Conservation (phyloP, 306 rosid genomes). For the Malus domestica region DNA sequence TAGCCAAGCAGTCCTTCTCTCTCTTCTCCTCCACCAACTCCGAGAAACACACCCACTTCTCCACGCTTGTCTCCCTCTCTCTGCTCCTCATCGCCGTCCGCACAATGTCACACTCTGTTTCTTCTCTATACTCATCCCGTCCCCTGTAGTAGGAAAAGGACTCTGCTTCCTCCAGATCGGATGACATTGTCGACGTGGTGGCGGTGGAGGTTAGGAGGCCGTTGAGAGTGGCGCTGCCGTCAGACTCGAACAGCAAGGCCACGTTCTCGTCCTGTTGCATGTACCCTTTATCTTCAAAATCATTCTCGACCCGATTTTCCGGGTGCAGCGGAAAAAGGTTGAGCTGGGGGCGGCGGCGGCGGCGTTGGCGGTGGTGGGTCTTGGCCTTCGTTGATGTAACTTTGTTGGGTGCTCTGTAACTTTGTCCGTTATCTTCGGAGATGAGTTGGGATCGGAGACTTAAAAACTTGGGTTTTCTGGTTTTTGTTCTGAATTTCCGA, state of each 20-base stretch:
- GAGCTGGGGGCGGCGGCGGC: constrained; percentile 20
- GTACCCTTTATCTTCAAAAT: constrained; percentile 16
- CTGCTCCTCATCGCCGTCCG: constrained; percentile 75
- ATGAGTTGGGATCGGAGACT: constrained; percentile 45
- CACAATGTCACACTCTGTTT: constrained; percentile 17
- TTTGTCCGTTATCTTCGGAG: background rate
- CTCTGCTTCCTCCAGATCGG: constrained; percentile 30
- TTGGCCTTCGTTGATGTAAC: background rate
- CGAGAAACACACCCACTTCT: constrained; percentile 87
- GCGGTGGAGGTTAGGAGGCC: constrained; percentile 38
- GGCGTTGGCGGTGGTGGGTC: background rate
- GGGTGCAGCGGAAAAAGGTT: constrained; percentile 56
- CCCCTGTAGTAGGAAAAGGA: background rate
- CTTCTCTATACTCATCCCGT: background rate
- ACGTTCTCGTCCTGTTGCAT: constrained; percentile 51
- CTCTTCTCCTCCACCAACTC: constrained; percentile 67
- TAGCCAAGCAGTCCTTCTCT: constrained; percentile 42
- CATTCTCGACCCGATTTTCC: constrained; percentile 33
- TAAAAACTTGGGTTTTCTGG: constrained; percentile 60
- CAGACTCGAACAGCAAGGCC: constrained; percentile 52
- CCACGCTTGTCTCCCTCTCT: constrained; percentile 38
- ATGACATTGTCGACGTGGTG: constrained; percentile 4
- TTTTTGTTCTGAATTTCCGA: constrained; percentile 44
- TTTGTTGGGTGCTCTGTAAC: background rate
- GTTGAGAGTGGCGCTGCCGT: constrained; percentile 42